Evolutionary conservation across 2,329 filamentous ascomycete species (phyloP).

Genomic region (Microcyclosporella mali): DNA sequence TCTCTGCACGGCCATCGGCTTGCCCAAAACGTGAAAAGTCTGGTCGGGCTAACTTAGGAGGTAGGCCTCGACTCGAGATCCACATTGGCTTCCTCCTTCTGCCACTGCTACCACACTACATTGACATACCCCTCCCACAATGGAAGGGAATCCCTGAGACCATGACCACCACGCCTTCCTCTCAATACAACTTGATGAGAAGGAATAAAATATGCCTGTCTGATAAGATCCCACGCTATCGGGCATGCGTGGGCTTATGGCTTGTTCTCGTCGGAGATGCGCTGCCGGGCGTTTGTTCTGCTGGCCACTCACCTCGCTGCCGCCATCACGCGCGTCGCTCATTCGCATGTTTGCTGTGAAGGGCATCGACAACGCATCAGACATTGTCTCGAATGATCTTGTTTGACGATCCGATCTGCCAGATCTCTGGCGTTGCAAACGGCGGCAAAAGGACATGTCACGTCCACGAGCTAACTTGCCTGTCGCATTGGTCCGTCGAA

Average conservation of each 20-base stretch:
- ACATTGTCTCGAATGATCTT: conserved; percentile 3
- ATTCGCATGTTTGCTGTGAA: not conserved
- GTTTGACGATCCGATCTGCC: not conserved
- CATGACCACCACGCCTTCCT: not conserved
- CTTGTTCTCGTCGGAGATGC: not conserved
- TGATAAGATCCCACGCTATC: not conserved
- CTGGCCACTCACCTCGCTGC: conserved; percentile 1
- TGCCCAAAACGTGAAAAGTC: not conserved
- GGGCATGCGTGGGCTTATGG: too few relatives aligned
- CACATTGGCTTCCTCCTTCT: not conserved
- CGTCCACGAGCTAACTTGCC: conserved; percentile 1
- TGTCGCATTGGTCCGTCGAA: not conserved
- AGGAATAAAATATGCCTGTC: not conserved
- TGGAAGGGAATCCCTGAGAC: not conserved
- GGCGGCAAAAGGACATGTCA: not conserved
- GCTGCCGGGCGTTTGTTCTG: conserved; percentile 1
- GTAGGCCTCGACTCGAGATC: conserved; percentile 3
- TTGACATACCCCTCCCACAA: not conserved
- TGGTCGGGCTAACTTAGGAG: not conserved
- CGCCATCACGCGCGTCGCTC: not conserved
- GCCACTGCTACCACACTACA: not conserved
- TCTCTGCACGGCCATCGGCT: not conserved
- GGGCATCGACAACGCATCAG: conserved; percentile 1
- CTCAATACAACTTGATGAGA: conserved; percentile 1
- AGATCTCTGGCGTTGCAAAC: not conserved